Evolutionary conservation across 1,284 basidiomycete genomes (phyloP).

Genomic region (Cryptococcus sp.): DNA sequence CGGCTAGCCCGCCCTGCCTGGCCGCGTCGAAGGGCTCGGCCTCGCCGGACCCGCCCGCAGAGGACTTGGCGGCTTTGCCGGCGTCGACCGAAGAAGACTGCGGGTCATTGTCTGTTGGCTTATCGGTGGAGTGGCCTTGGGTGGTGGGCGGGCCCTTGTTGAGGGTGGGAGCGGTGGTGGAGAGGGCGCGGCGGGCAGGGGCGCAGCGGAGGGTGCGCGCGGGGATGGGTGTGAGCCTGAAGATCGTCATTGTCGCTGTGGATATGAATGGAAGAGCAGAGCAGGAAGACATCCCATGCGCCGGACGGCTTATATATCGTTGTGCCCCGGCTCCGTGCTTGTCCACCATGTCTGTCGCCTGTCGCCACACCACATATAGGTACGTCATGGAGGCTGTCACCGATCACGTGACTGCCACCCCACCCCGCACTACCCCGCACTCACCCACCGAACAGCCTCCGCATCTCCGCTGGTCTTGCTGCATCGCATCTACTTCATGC

Average conservation of each 20-base stretch:
- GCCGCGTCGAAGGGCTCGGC: conserved; percentile 31
- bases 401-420: too few species aligned
- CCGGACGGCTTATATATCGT: too few species aligned
- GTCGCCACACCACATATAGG: too few species aligned
- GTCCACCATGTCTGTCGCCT: too few species aligned
- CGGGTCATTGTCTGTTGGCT: conserved; percentile 29
- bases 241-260: neutral
- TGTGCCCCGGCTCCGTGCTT: too few species aligned
- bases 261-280: neutral
- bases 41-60: conserved; percentile 11
- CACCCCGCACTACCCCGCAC: too few species aligned
- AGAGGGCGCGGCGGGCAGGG: neutral
- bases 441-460: too few species aligned
- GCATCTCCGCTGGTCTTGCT: too few species aligned
- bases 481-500: too few species aligned
- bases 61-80: conserved; percentile 22
- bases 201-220: neutral
- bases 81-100: conserved; percentile 29
- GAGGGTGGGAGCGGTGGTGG: neutral
- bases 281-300: too few species aligned
- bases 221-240: neutral
- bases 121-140: conserved; percentile 36
- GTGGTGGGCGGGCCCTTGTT: conserved; percentile 18
- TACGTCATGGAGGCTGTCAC: too few species aligned
- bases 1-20: conserved; percentile 24